Conservation (phyloP, 179 eudicot genomes). For the Spinacia oleracea region DNA sequence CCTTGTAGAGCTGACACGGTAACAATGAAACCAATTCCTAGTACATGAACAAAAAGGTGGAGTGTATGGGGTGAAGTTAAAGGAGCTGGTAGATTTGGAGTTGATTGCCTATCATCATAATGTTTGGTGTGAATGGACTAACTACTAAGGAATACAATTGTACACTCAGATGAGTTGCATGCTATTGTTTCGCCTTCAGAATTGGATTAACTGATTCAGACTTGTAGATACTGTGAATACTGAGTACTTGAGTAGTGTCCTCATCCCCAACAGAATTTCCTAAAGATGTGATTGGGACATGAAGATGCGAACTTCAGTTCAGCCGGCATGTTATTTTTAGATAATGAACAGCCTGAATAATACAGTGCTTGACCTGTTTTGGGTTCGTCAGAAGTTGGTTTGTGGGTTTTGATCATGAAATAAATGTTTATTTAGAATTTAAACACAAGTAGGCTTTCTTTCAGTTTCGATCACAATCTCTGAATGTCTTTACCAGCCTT, state of each 20-base stretch:
- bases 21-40: background rate
- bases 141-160: too few relatives aligned
- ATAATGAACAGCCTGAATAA: background rate
- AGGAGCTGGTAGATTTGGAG: background rate
- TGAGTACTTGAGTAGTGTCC: too few relatives aligned
- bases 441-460: background rate
- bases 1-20: background rate
- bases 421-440: too few relatives aligned
- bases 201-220: background rate
- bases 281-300: constrained; percentile 16
- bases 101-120: background rate
- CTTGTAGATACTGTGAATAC: background rate
- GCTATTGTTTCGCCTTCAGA: too few relatives aligned
- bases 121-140: too few relatives aligned
- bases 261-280: background rate
- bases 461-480: background rate
- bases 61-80: background rate
- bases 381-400: background rate
- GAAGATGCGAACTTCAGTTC: constrained; percentile 10
- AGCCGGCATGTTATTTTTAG: constrained; percentile 7
- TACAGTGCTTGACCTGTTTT: background rate
- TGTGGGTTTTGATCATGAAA: background rate
- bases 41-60: background rate
- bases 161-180: too few relatives aligned
- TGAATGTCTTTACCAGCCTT: background rate